Base-by-base conservation (phyloP, 371 early-diverging fungal genomes). In the Ordospora pajunii region DNA sequence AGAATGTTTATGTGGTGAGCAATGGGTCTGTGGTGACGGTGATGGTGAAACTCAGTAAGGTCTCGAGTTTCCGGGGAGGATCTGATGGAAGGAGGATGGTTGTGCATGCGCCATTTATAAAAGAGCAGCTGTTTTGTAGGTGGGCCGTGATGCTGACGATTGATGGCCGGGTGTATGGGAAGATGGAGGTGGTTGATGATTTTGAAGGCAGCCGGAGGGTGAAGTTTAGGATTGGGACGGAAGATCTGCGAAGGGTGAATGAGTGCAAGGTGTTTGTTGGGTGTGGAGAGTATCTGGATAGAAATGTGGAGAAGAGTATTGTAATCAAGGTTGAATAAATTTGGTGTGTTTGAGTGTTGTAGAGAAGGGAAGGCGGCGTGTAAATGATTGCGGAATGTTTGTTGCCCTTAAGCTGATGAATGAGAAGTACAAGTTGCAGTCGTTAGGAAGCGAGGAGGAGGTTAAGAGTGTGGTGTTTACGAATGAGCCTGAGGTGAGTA, bases 71-170 rank as follows among this genome's bases (percentile, higher is more conserved):
- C 21, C 27, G 43, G 11, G 58, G 2, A 2, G 22, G 25, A 10
- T 14, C 11, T 2, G 40, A 58, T 8, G 58, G 58, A 27, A 40
- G 48, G 2, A 48, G 32, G 37, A n/a, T 50, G 22, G 42, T 25
- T 52, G 75, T 74, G n/a, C 75, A 74, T 51, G 40, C 75, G 17
- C 48, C 45, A 7, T 44, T 37, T 45, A 53, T 74, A 19, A 54
- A 43, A 27, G 48, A 54, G 42, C 1, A 22, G 11, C 44, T 66
- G 42, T 46, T 27, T 27, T 17, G n/a, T 54, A 48, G 49, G 37
- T 74, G 75, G 75, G 25, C 32, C 17, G 68, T 54, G 32, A 67
- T 74, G 65, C 32, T 74, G 25, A 74, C 75, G 6, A 27, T 74
- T 7, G 75, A 74, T 46, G 46, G 52, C 32, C 14, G 21, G 8